Conservation (phyloP, 805 yeast genomes). For the Aciculoconidium aculeatum region DNA sequence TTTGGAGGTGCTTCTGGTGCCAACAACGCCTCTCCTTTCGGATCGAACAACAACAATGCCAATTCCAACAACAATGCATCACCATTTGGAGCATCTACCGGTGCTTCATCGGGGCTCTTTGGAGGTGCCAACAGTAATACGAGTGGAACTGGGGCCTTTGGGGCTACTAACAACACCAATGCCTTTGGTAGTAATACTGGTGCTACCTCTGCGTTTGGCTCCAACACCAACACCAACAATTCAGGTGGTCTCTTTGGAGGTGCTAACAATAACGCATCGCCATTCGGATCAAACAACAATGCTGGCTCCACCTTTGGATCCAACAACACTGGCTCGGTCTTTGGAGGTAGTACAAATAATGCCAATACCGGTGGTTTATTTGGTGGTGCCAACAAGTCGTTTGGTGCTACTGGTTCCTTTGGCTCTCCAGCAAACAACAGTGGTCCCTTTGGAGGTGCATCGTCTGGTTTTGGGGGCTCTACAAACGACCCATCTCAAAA, state of each 20-base stretch:
- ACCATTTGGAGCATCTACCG: conserved; percentile 12
- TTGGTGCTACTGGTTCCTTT: conserved; percentile 10
- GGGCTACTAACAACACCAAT: conserved; percentile 14
- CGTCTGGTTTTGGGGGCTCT: conserved; percentile 16
- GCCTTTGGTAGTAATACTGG: too few species aligned
- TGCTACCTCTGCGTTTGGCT: too few species aligned
- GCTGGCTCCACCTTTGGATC: conserved; percentile 37
- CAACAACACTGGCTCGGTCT: conserved; percentile 12
- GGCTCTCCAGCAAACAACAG: conserved; percentile 7
- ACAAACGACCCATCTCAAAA: conserved; percentile 27
- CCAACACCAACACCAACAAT: conserved; percentile 11
- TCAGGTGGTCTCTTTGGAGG: conserved; percentile 14
- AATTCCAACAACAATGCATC: conserved; percentile 10
- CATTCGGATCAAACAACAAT: conserved; percentile 13
- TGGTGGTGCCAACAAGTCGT: conserved; percentile 18
- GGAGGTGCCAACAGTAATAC: conserved; percentile 10
- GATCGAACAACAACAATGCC: conserved; percentile 17
- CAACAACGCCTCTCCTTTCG: conserved; percentile 31
- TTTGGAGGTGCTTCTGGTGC: conserved; percentile 12
- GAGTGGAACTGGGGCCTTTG: conserved; percentile 16
- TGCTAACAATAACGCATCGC: conserved; percentile 13
- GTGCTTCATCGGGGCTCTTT: conserved; percentile 4
- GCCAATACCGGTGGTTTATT: conserved; percentile 18
- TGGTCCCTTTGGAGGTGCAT: conserved; percentile 14
- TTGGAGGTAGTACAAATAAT: conserved; percentile 7